Conservation (phyloP, 208 protist genomes). For the Leishmania turanica region DNA sequence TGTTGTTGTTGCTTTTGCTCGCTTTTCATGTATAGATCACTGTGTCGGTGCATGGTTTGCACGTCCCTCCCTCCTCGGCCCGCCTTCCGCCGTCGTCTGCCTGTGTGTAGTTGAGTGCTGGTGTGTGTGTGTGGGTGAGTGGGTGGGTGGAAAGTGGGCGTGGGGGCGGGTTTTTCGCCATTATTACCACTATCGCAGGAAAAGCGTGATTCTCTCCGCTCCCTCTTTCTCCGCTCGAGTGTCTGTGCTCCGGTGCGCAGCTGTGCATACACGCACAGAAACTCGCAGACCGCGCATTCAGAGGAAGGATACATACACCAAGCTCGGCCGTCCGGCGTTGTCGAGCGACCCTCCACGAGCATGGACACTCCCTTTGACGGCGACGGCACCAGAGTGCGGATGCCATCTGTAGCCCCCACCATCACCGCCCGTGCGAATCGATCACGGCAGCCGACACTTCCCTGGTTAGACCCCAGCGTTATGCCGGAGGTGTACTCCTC, state of each 20-base stretch:
- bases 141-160: neutral
- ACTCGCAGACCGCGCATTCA: neutral
- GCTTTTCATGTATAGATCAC: neutral
- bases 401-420: neutral
- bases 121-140: too few species aligned
- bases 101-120: neutral
- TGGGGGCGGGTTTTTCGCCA: too few species aligned
- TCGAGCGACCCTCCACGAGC: neutral
- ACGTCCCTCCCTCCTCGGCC: neutral
- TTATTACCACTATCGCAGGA: too few species aligned
- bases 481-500: neutral
- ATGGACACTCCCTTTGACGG: neutral
- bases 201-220: neutral
- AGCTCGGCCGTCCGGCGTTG: neutral
- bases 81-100: neutral
- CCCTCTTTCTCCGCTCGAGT: neutral
- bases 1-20: too few species aligned
- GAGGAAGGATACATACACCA: neutral
- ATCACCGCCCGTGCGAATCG: neutral
- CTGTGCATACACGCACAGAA: neutral
- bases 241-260: neutral
- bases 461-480: neutral
- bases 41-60: neutral
- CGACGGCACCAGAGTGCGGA: neutral
- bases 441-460: neutral